phyloP scores from a whole-genome alignment of 1,284 basidiomycete genomes.

The Porogramme epimiltina region DNA sequence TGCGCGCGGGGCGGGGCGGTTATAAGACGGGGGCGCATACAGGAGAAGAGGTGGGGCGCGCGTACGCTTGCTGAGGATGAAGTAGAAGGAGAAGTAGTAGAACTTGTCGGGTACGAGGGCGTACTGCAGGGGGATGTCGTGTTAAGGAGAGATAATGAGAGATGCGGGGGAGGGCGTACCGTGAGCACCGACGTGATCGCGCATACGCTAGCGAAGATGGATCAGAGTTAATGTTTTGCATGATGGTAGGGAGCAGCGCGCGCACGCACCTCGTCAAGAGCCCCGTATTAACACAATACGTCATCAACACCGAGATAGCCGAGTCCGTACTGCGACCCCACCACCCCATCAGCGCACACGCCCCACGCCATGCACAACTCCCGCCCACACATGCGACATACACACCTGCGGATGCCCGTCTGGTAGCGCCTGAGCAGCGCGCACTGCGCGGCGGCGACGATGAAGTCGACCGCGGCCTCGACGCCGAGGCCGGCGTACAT shows the following conservation, averaged over 20 bases:
- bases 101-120: slow-evolving; percentile 18
- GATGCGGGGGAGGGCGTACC: slow-evolving; percentile 3
- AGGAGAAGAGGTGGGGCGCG: too few species aligned
- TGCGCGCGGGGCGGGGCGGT: too few species aligned
- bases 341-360: too few species aligned
- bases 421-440: slow-evolving; percentile 20
- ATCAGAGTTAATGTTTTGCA: not conserved
- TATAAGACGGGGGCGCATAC: too few species aligned
- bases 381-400: too few species aligned
- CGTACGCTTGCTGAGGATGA: slow-evolving; percentile 26
- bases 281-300: slow-evolving; percentile 26
- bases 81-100: slow-evolving; percentile 27
- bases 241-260: not conserved
- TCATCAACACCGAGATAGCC: slow-evolving; percentile 17
- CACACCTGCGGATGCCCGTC: slow-evolving; percentile 25
- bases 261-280: slow-evolving; percentile 22
- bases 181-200: slow-evolving; percentile 21
- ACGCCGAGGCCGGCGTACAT: slow-evolving; percentile 23
- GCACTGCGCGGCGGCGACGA: slow-evolving; percentile 24
- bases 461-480: slow-evolving; percentile 21
- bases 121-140: slow-evolving; percentile 6
- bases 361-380: too few species aligned
- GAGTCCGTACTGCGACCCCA: slow-evolving; percentile 9
- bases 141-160: not conserved
- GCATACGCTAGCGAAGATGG: slow-evolving; percentile 13